Evolutionary conservation across 106 monocot genomes (phyloP), one percentile per base, ranked within the genome.

Genomic region (Allium sativum): DNA sequence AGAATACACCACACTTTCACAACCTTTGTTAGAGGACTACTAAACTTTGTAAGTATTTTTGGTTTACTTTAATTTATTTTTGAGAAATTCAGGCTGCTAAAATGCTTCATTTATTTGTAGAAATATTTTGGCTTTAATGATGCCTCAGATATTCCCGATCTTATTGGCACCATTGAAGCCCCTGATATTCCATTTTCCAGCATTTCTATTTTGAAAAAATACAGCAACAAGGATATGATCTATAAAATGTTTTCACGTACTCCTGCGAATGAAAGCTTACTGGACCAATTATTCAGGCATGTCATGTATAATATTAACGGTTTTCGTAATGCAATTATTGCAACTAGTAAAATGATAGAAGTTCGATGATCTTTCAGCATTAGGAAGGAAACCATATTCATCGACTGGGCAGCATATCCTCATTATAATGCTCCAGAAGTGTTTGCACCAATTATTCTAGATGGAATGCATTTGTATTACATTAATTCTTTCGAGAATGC

Each of bases 331-430:
- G 18, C 21, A 10, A 14, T 21, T 45, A 18, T 20, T 46, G 48
- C 17, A 21, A 46, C 21, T 46, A 12, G 7, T 44, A 16, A 10
- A 17, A 47, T 18, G 10, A 12, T 40, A n/a, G 5, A 65, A 43
- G 22, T 46, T 18, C 47, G 62, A 7, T 50, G 7, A 43, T 69
- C 18, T 45, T 55, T 51, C 76, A 98, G 98, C 48, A 18, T 18
- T 10, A 84, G 88, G 70, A 88, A 61, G 53, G 98, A 92, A 45
- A 92, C 80, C 14, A 12, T 88, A 6, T 58, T 58, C 53, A 92
- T 98, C 59, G 61, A 98, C 48, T 98, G 98, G 98, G 62, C 98
- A 22, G 98, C 98, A 47, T 98, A 98, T 77, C 98, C 98, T 59
- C 92, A 82, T 64, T 98, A 73, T 56, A 41, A 76, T 70, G 88